A percentile compares a stretch with the other conserved stretches of the same genome.
Evolutionary conservation across 495 filamentous ascomycete genomes (phyloP).

Genomic region (Chaetomium fimeti): DNA sequence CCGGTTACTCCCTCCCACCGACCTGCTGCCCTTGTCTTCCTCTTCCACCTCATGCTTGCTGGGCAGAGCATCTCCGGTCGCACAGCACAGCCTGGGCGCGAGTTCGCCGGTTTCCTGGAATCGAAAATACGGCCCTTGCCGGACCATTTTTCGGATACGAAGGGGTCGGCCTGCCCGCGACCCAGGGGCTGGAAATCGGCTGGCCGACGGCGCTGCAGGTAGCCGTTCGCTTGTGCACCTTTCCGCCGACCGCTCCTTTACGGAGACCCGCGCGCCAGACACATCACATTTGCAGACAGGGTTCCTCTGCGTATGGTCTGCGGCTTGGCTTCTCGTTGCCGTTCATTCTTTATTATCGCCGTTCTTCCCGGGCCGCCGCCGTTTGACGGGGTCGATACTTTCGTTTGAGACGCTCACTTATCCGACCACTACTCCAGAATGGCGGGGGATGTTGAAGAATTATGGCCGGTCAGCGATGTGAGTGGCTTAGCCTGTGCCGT

Average conservation of each 20-base stretch:
- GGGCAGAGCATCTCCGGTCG: neutral
- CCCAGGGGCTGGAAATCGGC: constrained; percentile 4
- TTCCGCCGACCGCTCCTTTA: constrained; percentile 28
- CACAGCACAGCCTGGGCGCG: constrained; percentile 1
- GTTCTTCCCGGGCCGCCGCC: neutral
- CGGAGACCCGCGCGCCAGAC: constrained; percentile 5
- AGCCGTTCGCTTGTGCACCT: constrained; percentile 34
- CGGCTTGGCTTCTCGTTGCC: neutral
- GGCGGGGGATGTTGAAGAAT: constrained; percentile 40
- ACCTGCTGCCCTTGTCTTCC: neutral
- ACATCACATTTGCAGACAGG: neutral
- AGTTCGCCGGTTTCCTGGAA: neutral
- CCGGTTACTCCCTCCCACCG: neutral
- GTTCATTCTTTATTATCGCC: neutral
- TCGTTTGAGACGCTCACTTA: constrained; percentile 1
- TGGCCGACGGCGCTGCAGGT: constrained; percentile 27
- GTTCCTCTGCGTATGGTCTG: neutral
- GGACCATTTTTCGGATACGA: constrained; percentile 8
- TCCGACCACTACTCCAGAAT: constrained; percentile 32
- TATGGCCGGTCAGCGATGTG: constrained; percentile 68
- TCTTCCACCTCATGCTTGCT: constrained; percentile 1
- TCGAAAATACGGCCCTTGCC: constrained; percentile 7
- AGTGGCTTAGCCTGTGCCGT: constrained; percentile 24
- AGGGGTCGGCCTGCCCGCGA: neutral
- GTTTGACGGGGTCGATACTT: neutral